Base-by-base conservation (phyloP, 1,139 yeast species). In the Blastobotrys indianensis region DNA sequence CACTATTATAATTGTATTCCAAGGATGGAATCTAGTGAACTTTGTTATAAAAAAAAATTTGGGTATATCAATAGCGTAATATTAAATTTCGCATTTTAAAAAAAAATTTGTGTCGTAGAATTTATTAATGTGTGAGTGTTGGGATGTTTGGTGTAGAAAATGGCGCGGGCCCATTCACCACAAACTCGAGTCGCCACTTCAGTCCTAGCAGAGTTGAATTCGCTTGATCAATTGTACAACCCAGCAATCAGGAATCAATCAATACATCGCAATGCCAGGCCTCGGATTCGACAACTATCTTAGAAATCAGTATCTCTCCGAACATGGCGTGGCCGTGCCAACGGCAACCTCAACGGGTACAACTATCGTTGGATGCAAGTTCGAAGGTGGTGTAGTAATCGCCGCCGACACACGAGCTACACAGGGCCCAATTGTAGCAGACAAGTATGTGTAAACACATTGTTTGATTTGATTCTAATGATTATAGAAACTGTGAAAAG, bases 401-500 rank as follows among this genome's bases (percentile, higher is more conserved):
- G 98, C 98, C 15, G 98, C 98, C 13, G 98, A 92, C 72, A 92
- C 98, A 25, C 80, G 98, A 69, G 97, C 98, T 50, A 92, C 98
- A 3, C 82, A 94, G 34, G 98, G 98, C 17, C 82, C 81, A 49
- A 88, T 92, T 58, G 97, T 92, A 32, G 98, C 98, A 12, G 97
- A 92, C 70, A 90, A 92, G 73, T 20, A 20, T 8, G 29, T n/a
- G 20, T 10, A 3, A 17, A 10, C 3, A 17, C 12, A 23, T 16
- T 4, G 25, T 4, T 4, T 20, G 25, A 20, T 10, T 16, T 11
- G 29, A 9, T 9, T 16, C 12, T 11, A 35, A 35, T 16, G 8
- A 17, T 5, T 9, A 3, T 10, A 35, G 38, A 10, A 92, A 92
- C 72, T 90, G 97, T 75, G 97, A 90, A 64, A 92, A 92, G 69